Evolutionary conservation across 805 yeast species (phyloP).

Genomic region (Kodamaea nitidulidarum): DNA sequence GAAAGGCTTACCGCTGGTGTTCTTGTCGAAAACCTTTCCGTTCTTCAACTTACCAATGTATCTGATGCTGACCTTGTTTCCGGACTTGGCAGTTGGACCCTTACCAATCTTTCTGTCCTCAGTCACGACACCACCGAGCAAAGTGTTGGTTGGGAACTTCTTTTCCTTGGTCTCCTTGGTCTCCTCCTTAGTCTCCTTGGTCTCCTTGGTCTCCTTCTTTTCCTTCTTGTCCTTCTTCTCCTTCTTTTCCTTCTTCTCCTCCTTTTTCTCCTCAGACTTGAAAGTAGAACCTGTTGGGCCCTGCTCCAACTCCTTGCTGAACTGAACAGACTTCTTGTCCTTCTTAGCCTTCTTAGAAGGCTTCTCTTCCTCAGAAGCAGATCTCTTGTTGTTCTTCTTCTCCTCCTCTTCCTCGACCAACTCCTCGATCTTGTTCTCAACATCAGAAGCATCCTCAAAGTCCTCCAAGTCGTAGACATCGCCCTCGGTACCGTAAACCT

Average conservation of each 20-base stretch:
- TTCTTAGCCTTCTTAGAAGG: constrained; percentile 24
- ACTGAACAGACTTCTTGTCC: constrained; percentile 67
- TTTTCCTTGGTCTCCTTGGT: constrained; percentile 24
- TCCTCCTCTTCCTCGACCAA: constrained; percentile 62
- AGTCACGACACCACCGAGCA: constrained; percentile 88
- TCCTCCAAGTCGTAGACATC: constrained; percentile 55
- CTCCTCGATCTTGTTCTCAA: constrained; percentile 71
- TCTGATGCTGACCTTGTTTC: constrained; percentile 91
- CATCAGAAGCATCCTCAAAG: constrained; percentile 64
- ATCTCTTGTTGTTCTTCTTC: constrained; percentile 30
- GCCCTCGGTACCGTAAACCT: constrained; percentile 44
- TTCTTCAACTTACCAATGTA: constrained; percentile 96
- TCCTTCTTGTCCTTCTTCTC: constrained; percentile 16
- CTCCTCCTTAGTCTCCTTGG: constrained; percentile 14
- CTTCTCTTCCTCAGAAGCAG: constrained; percentile 31
- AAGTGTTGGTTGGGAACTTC: constrained; percentile 68
- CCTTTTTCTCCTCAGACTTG: constrained; percentile 18
- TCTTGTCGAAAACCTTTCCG: constrained; percentile 95
- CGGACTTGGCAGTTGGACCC: constrained; percentile 84
- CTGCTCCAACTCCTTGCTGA: constrained; percentile 87
- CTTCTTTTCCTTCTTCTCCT: constrained; percentile 20
- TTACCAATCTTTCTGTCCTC: constrained; percentile 91
- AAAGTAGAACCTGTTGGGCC: constrained; percentile 70
- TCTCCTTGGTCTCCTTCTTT: constrained; percentile 19
- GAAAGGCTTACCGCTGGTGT: constrained; percentile 96